Conservation (phyloP, 352 stramenopile species). For the Phytophthora quininea region DNA sequence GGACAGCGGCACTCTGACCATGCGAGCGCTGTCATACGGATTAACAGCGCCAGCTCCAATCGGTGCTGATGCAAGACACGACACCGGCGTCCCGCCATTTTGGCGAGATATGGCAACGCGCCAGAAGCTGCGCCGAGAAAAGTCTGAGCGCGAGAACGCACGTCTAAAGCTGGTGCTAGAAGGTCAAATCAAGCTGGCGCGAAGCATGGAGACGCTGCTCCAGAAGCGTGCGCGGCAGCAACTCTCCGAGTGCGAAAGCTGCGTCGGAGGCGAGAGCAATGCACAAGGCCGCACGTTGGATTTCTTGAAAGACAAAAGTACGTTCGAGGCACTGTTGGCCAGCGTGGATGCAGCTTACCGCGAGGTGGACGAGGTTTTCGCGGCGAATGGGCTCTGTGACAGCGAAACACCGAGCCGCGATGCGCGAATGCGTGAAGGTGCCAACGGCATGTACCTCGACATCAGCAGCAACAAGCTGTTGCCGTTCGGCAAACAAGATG, state of each 20-base stretch:
- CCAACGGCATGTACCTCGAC: conserved; percentile 36
- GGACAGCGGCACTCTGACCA: conserved; percentile 4
- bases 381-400: conserved; percentile 28
- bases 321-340: conserved; percentile 36
- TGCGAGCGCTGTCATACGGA: neutral
- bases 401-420: conserved; percentile 20
- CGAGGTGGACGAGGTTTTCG: conserved; percentile 37
- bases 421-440: conserved; percentile 23
- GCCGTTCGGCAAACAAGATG: conserved; percentile 28
- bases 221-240: conserved; percentile 42
- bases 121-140: conserved; percentile 41
- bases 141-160: conserved; percentile 53
- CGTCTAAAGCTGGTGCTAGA: conserved; percentile 58
- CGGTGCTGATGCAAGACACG: neutral
- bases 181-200: conserved; percentile 51
- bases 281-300: conserved; percentile 20
- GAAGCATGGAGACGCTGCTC: conserved; percentile 49
- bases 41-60: neutral
- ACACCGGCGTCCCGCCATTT: conserved; percentile 23
- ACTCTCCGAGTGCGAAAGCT: conserved; percentile 17
- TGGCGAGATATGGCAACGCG: conserved; percentile 49
- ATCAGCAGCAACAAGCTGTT: conserved; percentile 40
- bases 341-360: conserved; percentile 34
- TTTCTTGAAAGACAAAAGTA: conserved; percentile 17
- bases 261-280: conserved; percentile 5